Evolutionary conservation across 1,139 yeast species (phyloP), one percentile per base, ranked within the genome.

Genomic region (Taphrina confusa): DNA sequence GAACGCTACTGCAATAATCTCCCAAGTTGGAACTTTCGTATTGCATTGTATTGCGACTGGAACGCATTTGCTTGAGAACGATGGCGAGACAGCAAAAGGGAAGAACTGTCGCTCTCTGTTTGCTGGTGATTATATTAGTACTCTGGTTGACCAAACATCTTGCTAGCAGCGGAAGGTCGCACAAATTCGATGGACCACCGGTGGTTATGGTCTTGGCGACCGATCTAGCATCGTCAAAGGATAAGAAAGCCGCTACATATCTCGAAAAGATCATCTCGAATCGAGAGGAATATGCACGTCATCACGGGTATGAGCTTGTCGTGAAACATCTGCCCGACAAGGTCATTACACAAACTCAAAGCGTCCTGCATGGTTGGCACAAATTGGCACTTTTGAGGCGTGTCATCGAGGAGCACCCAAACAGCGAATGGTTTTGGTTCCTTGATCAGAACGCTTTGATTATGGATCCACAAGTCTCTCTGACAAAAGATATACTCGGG

Each of bases 381-480:
- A 79, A 83, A 65, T 67, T 84, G 37, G 77, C 79, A 62, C 72
- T 82, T 42, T 70, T 86, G 70, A 78, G 94, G 65, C 91, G 91
- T 12, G 96, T 96, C 6, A 82, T 88, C 84, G 82, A 82, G 71
- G 91, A 95, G 0, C 87, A 88, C 74, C 96, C 96, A 0, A 75
- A 83, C 45, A 85, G 95, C 5, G 82, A 86, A 69, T 85, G 88
- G 78, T 84, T 88, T 68, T 86, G 96, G 90, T 90, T 83, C 69
- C 70, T 90, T 51, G 95, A 87, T 70, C 82, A 85, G 47, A 65
- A 84, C 67, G 81, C 88, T 0, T 71, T 87, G 60, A 81, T 90
- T 61, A 83, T 85, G 87, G 80, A 87, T 62, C 74, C 80, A 62
- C 79, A 80, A 56, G 75, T 82, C 39, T 80, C 85, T 63, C 68